Evolutionary conservation across 768 basidiomycete species (phyloP).

Genomic region (Lactarius sp.): DNA sequence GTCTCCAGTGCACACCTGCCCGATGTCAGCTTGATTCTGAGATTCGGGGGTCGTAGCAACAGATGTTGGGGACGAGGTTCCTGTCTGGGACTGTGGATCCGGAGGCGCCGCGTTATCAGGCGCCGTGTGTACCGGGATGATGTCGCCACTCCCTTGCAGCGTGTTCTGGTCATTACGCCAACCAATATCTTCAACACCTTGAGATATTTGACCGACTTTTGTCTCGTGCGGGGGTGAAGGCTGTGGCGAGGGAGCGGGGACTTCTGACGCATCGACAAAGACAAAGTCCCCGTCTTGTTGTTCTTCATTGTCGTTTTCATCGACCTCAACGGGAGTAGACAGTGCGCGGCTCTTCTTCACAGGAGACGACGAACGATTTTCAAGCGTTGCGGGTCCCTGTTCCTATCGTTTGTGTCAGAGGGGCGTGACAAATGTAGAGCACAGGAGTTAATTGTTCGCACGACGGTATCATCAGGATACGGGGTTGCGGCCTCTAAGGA

Average conservation of each 20-base stretch:
- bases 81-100: slow-evolving; percentile 32
- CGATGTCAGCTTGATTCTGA: slow-evolving; percentile 2
- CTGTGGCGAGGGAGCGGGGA: slow-evolving; percentile 31
- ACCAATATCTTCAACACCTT: slow-evolving; percentile 71
- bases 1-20: too few relatives aligned
- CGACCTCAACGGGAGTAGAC: slow-evolving; percentile 45
- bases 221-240: slow-evolving; percentile 70
- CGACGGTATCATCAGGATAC: slow-evolving; percentile 31
- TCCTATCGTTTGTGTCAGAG: slow-evolving; percentile 3
- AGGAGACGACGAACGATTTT: slow-evolving; percentile 54
- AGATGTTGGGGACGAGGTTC: background rate
- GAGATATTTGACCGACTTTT: slow-evolving; percentile 73
- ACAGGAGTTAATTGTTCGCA: slow-evolving; percentile 28
- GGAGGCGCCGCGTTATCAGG: slow-evolving; percentile 16
- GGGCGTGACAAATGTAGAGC: background rate
- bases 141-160: slow-evolving; percentile 9
- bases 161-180: slow-evolving; percentile 51
- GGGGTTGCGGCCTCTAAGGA: slow-evolving; percentile 61
- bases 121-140: background rate
- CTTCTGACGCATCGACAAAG: slow-evolving; percentile 18
- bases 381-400: slow-evolving; percentile 30
- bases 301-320: slow-evolving; percentile 48
- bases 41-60: slow-evolving; percentile 1
- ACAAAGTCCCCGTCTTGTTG: slow-evolving; percentile 7
- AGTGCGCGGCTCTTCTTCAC: slow-evolving; percentile 73